These are phyloP conservation scores for Aspergillus sp. DNA, from an alignment of 2,329 filamentous ascomycete species.

Conservation along the genomic window DNA sequence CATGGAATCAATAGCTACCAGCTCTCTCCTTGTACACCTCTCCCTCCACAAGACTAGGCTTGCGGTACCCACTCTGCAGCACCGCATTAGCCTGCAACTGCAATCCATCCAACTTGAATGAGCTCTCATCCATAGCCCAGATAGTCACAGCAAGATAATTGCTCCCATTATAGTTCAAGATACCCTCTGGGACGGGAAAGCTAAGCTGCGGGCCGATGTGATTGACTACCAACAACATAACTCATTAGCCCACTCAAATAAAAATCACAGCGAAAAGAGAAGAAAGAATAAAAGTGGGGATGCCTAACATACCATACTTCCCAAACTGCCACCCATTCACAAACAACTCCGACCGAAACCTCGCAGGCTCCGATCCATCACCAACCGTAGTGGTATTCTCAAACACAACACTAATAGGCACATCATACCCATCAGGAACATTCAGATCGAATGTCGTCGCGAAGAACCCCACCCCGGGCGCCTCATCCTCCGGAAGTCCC, in stretches of 20 bases:
- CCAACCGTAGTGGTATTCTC: conserved; percentile 12
- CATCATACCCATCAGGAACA: conserved; percentile 53
- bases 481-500: conserved; percentile 32
- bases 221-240: conserved; percentile 34
- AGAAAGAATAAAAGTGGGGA: neutral
- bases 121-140: neutral
- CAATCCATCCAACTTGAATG: neutral
- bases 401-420: conserved; percentile 54
- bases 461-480: conserved; percentile 53
- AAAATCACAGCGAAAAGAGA: too few relatives aligned
- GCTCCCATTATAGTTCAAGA: conserved; percentile 50
- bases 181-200: conserved; percentile 55
- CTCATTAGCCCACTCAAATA: too few relatives aligned
- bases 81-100: neutral
- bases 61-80: neutral
- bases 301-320: conserved; percentile 42
- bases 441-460: conserved; percentile 50
- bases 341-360: conserved; percentile 48
- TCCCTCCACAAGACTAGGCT: neutral
- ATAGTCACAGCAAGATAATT: neutral
- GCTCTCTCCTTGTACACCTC: neutral
- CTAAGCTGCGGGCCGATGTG: conserved; percentile 54
- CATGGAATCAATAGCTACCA: neutral
- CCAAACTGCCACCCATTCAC: conserved; percentile 58
- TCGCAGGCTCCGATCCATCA: neutral